A percentile compares a stretch with the other conserved stretches of the same genome.
Conservation (phyloP, 2,329 filamentous ascomycete species). For the Chaetomium sp. region DNA sequence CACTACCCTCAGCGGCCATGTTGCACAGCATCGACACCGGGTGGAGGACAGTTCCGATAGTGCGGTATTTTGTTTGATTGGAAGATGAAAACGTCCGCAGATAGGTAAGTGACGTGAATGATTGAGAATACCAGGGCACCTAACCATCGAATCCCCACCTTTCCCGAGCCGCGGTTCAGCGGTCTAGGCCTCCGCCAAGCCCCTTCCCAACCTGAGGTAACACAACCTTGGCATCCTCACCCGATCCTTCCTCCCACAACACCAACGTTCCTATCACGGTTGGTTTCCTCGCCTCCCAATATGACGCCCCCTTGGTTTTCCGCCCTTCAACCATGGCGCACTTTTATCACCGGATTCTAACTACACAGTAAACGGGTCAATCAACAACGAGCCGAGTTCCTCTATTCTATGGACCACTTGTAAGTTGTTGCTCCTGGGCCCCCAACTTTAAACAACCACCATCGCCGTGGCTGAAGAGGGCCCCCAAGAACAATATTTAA, state of each 20-base stretch:
- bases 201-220: neutral
- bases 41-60: neutral
- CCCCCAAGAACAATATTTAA: neutral
- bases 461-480: neutral
- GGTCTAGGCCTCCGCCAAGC: neutral
- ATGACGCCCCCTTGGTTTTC: neutral
- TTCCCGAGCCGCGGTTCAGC: neutral
- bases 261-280: conserved; percentile 1
- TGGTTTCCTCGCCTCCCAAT: neutral
- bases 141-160: neutral
- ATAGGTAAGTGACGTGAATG: neutral
- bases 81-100: neutral
- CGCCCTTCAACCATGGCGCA: neutral
- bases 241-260: neutral
- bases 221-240: neutral
- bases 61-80: neutral
- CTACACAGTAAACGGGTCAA: no score
- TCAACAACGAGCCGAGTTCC: neutral
- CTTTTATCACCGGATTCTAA: neutral
- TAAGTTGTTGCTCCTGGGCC: no score
- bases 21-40: neutral
- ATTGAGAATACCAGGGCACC: no score
- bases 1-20: neutral
- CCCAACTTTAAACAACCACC: neutral
- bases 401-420: neutral